These are phyloP conservation scores for Hypoxylon sp. DNA, from an alignment of 2,329 filamentous ascomycete species.

Conservation along the genomic window DNA sequence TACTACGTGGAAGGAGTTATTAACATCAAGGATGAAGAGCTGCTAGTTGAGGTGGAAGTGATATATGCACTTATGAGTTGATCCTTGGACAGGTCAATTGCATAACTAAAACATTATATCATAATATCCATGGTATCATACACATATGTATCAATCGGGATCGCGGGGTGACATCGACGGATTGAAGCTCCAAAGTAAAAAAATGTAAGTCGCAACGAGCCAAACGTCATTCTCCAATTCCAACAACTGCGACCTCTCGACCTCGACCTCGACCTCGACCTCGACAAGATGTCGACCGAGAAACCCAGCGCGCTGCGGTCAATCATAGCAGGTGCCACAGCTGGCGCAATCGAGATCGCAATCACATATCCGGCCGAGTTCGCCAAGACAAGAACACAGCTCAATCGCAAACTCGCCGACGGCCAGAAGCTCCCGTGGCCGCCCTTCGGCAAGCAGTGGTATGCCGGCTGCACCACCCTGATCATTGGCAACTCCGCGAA, in stretches of 20 bases:
- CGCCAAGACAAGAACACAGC: slow-evolving; percentile 93
- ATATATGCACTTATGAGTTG: neutral
- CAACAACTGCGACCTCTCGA: slow-evolving; percentile 6
- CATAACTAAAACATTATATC: slow-evolving; percentile 10
- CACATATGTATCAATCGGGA: slow-evolving; percentile 34
- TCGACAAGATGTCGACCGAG: slow-evolving; percentile 52
- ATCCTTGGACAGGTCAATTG: neutral
- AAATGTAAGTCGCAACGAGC: neutral
- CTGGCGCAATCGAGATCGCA: slow-evolving; percentile 92
- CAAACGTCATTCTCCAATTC: slow-evolving; percentile 3
- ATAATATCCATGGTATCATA: neutral
- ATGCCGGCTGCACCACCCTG: slow-evolving; percentile 95
- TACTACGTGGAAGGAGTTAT: neutral
- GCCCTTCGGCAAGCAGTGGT: slow-evolving; percentile 94
- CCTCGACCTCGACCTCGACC: slow-evolving; percentile 16
- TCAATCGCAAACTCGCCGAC: slow-evolving; percentile 85
- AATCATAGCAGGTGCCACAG: slow-evolving; percentile 91
- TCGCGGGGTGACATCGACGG: slow-evolving; percentile 28
- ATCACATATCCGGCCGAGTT: slow-evolving; percentile 89
- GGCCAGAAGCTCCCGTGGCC: slow-evolving; percentile 94
- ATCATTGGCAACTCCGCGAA: slow-evolving; percentile 98
- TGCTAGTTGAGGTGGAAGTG: slow-evolving; percentile 3
- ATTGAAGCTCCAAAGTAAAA: slow-evolving; percentile 34
- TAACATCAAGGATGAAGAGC: no score
- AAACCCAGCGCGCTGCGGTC: slow-evolving; percentile 86